These are phyloP conservation scores for Alternaria gaisen DNA, from an alignment of 2,329 filamentous ascomycete genomes.

Conservation along the genomic window DNA sequence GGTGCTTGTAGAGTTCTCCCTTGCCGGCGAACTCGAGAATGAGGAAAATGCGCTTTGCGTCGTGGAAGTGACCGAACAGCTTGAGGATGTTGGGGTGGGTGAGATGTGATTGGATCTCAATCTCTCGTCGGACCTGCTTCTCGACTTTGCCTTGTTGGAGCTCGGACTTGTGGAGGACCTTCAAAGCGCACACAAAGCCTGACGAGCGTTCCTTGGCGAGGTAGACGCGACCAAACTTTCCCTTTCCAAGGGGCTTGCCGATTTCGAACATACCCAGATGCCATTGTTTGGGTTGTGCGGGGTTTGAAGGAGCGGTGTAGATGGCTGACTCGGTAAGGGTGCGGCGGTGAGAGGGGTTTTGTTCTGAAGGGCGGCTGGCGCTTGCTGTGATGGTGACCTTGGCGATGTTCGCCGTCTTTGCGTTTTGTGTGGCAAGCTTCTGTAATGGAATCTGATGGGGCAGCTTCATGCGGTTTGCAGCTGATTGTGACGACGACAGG, in stretches of 20 bases:
- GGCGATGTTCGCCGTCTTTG: slow-evolving; percentile 61
- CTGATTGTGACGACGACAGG: slow-evolving; percentile 54
- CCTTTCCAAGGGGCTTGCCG: slow-evolving; percentile 83
- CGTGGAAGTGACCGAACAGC: slow-evolving; percentile 87
- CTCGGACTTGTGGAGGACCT: slow-evolving; percentile 86
- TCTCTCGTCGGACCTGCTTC: slow-evolving; percentile 86
- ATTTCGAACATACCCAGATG: slow-evolving; percentile 96
- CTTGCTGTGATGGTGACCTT: slow-evolving; percentile 71
- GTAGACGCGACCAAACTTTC: slow-evolving; percentile 88
- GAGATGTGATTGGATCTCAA: slow-evolving; percentile 89
- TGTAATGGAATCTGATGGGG: slow-evolving; percentile 78
- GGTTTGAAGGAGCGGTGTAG: slow-evolving; percentile 45
- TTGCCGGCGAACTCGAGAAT: slow-evolving; percentile 88
- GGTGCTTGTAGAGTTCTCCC: slow-evolving; percentile 87
- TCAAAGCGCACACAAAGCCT: slow-evolving; percentile 85
- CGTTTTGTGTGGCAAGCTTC: slow-evolving; percentile 84
- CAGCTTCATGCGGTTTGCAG: slow-evolving; percentile 72
- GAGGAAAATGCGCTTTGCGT: slow-evolving; percentile 85
- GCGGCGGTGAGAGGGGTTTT: slow-evolving; percentile 51
- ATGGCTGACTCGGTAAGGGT: slow-evolving; percentile 60
- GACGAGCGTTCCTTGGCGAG: slow-evolving; percentile 80
- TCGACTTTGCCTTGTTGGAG: slow-evolving; percentile 82
- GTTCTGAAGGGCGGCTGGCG: slow-evolving; percentile 55
- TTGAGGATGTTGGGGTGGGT: slow-evolving; percentile 86
- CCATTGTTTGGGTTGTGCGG: slow-evolving; percentile 63